A percentile compares a stretch with the other conserved stretches of the same genome.
Conservation (phyloP, 2,329 filamentous ascomycete species). For the Trichoderma hamatum region DNA sequence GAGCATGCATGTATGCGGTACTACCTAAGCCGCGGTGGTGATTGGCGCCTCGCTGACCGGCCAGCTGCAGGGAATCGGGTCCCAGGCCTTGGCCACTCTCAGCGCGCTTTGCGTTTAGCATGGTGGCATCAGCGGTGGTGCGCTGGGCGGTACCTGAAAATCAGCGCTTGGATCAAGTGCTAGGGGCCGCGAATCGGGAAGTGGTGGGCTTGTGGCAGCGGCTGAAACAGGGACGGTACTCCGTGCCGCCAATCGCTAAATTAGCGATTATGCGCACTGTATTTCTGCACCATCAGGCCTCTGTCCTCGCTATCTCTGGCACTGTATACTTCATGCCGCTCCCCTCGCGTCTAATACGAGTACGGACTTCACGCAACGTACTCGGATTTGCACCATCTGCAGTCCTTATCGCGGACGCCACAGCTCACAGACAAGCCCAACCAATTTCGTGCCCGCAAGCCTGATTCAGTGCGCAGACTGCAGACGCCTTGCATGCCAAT, state of each 20-base stretch:
- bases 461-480: background rate
- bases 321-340: background rate
- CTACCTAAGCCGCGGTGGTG: background rate
- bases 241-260: background rate
- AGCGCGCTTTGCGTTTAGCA: background rate
- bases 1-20: background rate
- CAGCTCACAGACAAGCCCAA: background rate
- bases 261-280: background rate
- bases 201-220: background rate
- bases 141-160: slow-evolving; percentile 15
- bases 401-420: slow-evolving; percentile 16
- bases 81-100: background rate
- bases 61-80: background rate
- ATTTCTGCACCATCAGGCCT: too few species aligned
- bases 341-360: slow-evolving; percentile 5
- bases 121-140: slow-evolving; percentile 3
- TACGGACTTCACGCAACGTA: slow-evolving; percentile 3
- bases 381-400: background rate
- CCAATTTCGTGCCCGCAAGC: background rate
- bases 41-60: background rate
- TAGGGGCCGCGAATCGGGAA: background rate
- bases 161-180: background rate
- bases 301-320: background rate
- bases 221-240: background rate
- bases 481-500: slow-evolving; percentile 2